A percentile compares a stretch with the other conserved stretches of the same genome.
Conservation (phyloP, 2,329 filamentous ascomycete genomes). For the Fusarium sororula region DNA sequence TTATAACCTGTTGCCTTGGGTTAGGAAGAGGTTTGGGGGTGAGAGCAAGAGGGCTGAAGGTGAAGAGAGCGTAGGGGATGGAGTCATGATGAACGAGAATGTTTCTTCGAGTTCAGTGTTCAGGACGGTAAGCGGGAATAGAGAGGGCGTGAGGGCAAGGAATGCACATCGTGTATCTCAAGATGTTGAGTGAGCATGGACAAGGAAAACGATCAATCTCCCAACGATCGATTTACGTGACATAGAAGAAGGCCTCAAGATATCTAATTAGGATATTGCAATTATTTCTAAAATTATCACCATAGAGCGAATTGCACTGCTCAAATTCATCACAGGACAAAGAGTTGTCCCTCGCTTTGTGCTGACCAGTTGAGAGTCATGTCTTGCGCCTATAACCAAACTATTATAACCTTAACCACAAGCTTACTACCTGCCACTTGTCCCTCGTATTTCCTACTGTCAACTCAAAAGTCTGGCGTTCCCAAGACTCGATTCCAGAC, state of each 20-base stretch:
- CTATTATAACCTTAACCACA: neutral
- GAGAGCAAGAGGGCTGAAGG: neutral
- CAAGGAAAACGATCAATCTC: neutral
- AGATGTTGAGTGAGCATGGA: conserved; percentile 13
- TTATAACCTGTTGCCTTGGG: conserved; percentile 69
- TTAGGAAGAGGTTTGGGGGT: conserved; percentile 9
- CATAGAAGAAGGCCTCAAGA: neutral
- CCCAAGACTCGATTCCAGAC: neutral
- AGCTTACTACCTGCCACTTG: neutral
- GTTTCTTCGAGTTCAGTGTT: conserved; percentile 72
- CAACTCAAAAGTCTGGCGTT: neutral
- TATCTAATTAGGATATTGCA: neutral
- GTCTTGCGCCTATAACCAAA: too few relatives aligned
- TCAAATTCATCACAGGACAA: neutral
- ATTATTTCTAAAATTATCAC: neutral
- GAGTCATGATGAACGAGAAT: conserved; percentile 56
- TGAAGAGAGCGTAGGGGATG: neutral
- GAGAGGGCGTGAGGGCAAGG: conserved; percentile 14
- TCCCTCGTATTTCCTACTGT: neutral
- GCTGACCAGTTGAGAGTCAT: neutral
- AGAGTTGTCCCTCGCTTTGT: neutral
- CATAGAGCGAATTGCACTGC: neutral
- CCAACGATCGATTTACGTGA: fast-evolving
- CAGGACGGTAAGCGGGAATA: conserved; percentile 53
- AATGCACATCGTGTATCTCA: neutral